Base-by-base conservation (phyloP, 2,329 filamentous ascomycete species). In the Fusarium sp. region DNA sequence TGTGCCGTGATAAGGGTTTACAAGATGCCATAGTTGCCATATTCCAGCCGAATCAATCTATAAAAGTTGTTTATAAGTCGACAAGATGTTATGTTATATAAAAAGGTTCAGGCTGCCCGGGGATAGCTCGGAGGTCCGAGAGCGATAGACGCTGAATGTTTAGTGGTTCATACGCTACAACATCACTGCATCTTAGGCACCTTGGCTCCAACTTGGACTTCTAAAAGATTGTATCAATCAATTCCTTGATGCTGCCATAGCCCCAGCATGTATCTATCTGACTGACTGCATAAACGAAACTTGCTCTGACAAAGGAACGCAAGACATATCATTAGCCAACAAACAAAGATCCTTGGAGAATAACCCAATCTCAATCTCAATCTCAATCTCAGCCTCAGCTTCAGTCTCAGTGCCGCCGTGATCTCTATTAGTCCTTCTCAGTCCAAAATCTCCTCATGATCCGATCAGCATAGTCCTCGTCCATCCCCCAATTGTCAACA, bases 361-460 rank as follows among this genome's bases (percentile, higher is more conserved):
- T n/a, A 22, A 28, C 9, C 20, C 24, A 17, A 38, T 15, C n/a
- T 38, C n/a, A 15, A 2, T 14, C 30, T 32, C 13, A 32, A 2
- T 4, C 28, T 30, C 26, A 26, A 6, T 9, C 28, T 28, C 28
- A 28, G 28, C 9, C 28, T 30, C 30, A 30, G 30, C 30, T 11
- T 30, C 30, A 30, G 24, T 12, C 24, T 28, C 26, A 28, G 15
- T 30, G 24, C 28, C 32, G 24, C 34, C 24, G 20, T 30, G 48
- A 54, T 28, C 39, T 28, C 26, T 30, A n/a, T 72, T 63, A 62
- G 26, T 55, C 51, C 54, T 62, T 42, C 12, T 70, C 66, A 47
- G 20, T 39, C 80, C 80, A 81, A 58, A 82, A 91, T 70, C 76
- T 81, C 78, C 89, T 84, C 83, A 92, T 83, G 11, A 89, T 85